Evolutionary conservation across 495 filamentous ascomycete species (phyloP), one percentile per base, ranked within the genome.

Genomic region (Tuber umbilicatum): DNA sequence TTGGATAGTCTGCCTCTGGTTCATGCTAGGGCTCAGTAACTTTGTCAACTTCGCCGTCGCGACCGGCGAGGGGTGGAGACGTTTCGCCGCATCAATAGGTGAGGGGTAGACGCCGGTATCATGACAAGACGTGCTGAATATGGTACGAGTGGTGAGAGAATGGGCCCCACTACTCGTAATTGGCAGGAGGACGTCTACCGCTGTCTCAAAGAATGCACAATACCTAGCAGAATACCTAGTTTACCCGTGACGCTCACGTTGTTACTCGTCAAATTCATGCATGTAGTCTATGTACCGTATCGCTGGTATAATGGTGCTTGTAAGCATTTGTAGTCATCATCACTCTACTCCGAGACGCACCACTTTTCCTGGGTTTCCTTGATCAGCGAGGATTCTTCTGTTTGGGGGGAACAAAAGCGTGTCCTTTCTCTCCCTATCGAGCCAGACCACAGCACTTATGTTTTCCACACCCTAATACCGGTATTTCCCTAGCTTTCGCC

Each of bases 191-290:
- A 23, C 12, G 23, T 27, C 50, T 64, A 0, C n/a, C 1, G 16
- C 55, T 5, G n/a, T 64, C 55, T 16, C 55, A 64, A 16, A 17
- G n/a, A 5, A 64, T 64, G 55, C 55, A 16, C 10, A 64, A 64
- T 64, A 31, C 55, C 31, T 16, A 27, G 27, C 3, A 27, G n/a
- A 64, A 64, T 1, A 17, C 42, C 12, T 43, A 64, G n/a, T 64
- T 64, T 64, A 64, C 55, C 55, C 55, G 55, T 31, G 55, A 64
- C 12, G 55, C 55, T 64, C 55, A 31, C 55, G 27, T 60, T 60
- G 16, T 60, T 60, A 60, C 50, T 60, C 50, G 50, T 60, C 50
- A 27, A 31, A 27, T 12, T 6, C 31, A n/a, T 31, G 23, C 50
- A 27, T 27, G 50, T 60, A 27, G n/a, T n/a, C n/a, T n/a, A n/a